Percentiles rank a stretch among this genome's conserved stretches.
Evolutionary conservation across 768 basidiomycete genomes (phyloP).

Genomic region (Russula griseocarnosa): DNA sequence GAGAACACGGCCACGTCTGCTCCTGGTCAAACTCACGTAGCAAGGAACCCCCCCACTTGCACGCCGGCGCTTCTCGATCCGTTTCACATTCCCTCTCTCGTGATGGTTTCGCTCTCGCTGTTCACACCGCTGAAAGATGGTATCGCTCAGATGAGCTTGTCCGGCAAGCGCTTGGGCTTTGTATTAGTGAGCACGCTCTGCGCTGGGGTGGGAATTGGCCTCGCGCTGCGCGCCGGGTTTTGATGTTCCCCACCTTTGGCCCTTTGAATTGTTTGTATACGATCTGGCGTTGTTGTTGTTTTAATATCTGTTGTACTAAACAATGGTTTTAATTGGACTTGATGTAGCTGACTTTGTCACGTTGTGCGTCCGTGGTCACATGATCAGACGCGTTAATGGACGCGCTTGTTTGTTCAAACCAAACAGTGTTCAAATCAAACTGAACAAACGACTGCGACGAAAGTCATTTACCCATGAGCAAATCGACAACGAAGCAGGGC

Average conservation of each 20-base stretch:
- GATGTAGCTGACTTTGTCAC: neutral
- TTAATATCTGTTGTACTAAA: conserved; percentile 8
- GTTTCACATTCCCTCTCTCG: conserved; percentile 59
- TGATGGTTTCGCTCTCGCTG: conserved; percentile 59
- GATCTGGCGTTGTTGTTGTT: conserved; percentile 5
- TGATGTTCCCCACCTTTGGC: neutral
- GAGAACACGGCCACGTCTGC: conserved; percentile 33
- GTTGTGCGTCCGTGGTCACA: conserved; percentile 13
- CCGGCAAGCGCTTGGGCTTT: conserved; percentile 33
- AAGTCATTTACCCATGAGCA: conserved; percentile 13
- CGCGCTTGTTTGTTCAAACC: conserved; percentile 4
- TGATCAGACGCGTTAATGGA: conserved; percentile 15
- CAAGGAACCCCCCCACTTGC: conserved; percentile 31
- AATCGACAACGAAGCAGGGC: conserved; percentile 5
- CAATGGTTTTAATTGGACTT: neutral
- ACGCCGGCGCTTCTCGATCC: conserved; percentile 50
- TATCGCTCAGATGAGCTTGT: conserved; percentile 31
- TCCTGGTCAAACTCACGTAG: neutral
- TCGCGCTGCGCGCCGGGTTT: conserved; percentile 31
- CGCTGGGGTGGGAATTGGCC: conserved; percentile 44
- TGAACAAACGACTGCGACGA: neutral
- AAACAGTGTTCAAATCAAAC: neutral
- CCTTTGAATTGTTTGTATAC: neutral
- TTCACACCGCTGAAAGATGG: conserved; percentile 43
- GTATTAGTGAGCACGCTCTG: conserved; percentile 43